These are phyloP conservation scores for Rhodamnia rubescens DNA, from an alignment of 345 rosid genomes.

Conservation along the genomic window DNA sequence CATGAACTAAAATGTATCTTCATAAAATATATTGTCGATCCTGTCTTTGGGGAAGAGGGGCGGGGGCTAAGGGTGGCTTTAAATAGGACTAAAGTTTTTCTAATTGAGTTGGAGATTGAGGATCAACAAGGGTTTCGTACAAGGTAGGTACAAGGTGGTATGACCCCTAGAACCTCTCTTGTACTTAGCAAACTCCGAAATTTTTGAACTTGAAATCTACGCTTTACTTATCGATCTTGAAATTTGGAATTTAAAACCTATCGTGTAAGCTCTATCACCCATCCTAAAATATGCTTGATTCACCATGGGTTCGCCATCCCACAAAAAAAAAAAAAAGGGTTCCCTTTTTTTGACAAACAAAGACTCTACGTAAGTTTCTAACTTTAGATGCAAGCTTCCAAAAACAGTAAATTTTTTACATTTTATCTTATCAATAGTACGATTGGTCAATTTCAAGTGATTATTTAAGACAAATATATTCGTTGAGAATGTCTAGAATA, in stretches of 20 bases:
- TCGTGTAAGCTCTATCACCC: background rate
- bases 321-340: too few relatives aligned
- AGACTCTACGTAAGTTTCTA: background rate
- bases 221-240: background rate
- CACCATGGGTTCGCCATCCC: too few relatives aligned
- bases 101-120: background rate
- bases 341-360: background rate
- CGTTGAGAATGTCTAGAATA: background rate
- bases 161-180: background rate
- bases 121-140: background rate
- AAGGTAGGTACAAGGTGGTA: background rate
- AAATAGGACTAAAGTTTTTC: background rate
- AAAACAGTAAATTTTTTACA: background rate
- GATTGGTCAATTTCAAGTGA: background rate
- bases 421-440: background rate
- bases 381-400: background rate
- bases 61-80: too few relatives aligned
- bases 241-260: background rate
- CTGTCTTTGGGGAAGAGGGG: background rate
- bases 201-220: background rate
- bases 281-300: too few relatives aligned
- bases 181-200: background rate
- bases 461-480: background rate
- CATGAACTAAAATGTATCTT: background rate
- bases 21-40: background rate